Evolutionary conservation across 805 yeast species (phyloP).

Genomic region (Saccharomycopsis amapae): DNA sequence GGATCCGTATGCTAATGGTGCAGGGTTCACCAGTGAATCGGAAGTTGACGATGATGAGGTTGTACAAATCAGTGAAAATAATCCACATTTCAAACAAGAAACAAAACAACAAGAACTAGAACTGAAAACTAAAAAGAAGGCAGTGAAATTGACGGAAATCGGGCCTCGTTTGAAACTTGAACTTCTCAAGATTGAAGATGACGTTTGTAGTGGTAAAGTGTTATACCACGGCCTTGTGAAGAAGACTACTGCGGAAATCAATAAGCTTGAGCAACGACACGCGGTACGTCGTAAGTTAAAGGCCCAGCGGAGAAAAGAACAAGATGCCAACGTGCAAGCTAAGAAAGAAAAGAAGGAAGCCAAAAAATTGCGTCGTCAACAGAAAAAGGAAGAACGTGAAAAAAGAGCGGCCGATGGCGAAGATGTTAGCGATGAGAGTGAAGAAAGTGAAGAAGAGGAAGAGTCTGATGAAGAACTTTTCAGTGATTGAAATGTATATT

Average conservation of each 20-base stretch:
- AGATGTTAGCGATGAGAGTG: conserved; percentile 1
- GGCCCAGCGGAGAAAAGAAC: conserved; percentile 67
- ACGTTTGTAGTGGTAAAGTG: conserved; percentile 82
- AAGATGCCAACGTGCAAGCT: conserved; percentile 67
- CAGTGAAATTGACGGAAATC: conserved; percentile 84
- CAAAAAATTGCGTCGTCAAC: conserved; percentile 61
- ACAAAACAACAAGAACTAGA: conserved; percentile 25
- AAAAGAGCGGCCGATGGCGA: conserved; percentile 1
- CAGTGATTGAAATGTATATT: conserved; percentile 4
- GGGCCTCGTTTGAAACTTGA: conserved; percentile 84
- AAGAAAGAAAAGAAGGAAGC: conserved; percentile 69
- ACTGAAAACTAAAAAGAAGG: conserved; percentile 48
- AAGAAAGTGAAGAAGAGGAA: conserved; percentile 1
- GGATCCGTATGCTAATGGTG: conserved; percentile 74
- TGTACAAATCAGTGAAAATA: conserved; percentile 46
- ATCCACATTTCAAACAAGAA: conserved; percentile 24
- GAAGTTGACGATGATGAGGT: conserved; percentile 90
- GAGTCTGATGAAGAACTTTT: conserved; percentile 3
- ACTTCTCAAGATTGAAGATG: conserved; percentile 85
- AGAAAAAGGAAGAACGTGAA: conserved; percentile 36
- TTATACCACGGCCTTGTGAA: conserved; percentile 67
- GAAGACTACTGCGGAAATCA: conserved; percentile 56
- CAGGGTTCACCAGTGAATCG: conserved; percentile 79
- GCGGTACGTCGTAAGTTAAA: conserved; percentile 52
- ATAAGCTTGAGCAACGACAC: conserved; percentile 60